Evolutionary conservation across 805 yeast genomes (phyloP).

Genomic region (Pichia gijzeniarum): DNA sequence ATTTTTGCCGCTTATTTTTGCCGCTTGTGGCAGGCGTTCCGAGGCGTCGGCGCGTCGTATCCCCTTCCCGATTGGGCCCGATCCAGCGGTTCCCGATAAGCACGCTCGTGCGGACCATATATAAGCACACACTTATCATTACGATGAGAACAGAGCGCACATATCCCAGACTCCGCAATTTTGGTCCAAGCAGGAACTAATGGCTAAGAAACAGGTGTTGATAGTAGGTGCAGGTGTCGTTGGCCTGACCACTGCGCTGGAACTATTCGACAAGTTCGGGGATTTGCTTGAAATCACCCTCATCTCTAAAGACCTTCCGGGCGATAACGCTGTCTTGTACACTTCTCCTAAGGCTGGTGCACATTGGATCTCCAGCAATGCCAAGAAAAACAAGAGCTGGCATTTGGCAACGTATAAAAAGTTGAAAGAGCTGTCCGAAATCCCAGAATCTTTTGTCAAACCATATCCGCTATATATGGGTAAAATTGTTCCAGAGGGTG

Average conservation of each 20-base stretch:
- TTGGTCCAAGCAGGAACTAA: no score
- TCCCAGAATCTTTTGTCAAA: conserved; percentile 32
- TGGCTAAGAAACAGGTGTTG: conserved; percentile 9
- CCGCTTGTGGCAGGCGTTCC: no score
- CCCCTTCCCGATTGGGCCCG: no score
- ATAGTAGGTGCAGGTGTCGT: conserved; percentile 32
- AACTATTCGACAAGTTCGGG: conserved; percentile 21
- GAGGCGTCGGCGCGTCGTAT: no score
- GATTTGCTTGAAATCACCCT: conserved; percentile 33
- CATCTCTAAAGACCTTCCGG: conserved; percentile 45
- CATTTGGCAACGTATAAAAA: conserved; percentile 33
- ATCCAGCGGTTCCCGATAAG: no score
- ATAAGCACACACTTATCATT: no score
- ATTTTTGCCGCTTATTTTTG: no score
- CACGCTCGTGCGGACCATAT: no score
- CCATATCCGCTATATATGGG: conserved; percentile 23
- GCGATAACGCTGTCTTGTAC: conserved; percentile 43
- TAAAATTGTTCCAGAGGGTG: conserved; percentile 14
- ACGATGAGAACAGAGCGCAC: no score
- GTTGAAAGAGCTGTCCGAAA: conserved; percentile 30
- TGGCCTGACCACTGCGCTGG: conserved; percentile 46
- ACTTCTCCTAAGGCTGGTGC: conserved; percentile 71
- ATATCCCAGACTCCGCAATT: no score
- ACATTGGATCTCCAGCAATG: conserved; percentile 47
- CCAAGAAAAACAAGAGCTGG: conserved; percentile 28